These are phyloP conservation scores for Kodamaea fukazawae DNA, from an alignment of 805 yeast species.

Conservation along the genomic window DNA sequence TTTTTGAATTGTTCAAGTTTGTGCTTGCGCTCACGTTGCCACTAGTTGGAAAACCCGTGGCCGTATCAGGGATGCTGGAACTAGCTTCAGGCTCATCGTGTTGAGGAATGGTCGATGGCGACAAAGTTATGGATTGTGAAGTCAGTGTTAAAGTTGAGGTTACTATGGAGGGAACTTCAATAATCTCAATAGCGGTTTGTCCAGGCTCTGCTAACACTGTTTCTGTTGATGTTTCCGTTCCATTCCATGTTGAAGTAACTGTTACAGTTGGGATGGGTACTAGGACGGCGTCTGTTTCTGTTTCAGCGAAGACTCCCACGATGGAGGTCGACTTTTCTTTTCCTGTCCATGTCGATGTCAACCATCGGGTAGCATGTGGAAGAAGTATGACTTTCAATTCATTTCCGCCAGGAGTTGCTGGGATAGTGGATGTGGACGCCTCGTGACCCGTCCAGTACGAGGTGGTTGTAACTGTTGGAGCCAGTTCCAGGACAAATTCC, in stretches of 20 bases:
- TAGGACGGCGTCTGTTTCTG: constrained; percentile 11
- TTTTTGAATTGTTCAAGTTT: too few relatives aligned
- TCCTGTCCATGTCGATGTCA: constrained; percentile 13
- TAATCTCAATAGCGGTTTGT: constrained; percentile 5
- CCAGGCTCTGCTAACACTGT: constrained; percentile 14
- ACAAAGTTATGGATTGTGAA: too few relatives aligned
- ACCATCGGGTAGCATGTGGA: constrained; percentile 8
- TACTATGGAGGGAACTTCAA: constrained; percentile 7
- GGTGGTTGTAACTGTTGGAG: too few relatives aligned
- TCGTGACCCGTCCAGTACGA: constrained; percentile 8
- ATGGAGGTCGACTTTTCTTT: constrained; percentile 13
- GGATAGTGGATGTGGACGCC: constrained; percentile 9
- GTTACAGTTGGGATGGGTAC: constrained; percentile 10
- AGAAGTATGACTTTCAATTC: constrained; percentile 18
- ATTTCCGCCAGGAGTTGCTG: constrained; percentile 16
- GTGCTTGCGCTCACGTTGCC: too few relatives aligned
- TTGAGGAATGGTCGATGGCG: too few relatives aligned
- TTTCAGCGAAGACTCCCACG: constrained; percentile 8
- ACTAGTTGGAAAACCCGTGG: too few relatives aligned
- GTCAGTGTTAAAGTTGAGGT: neutral
- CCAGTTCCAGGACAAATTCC: too few relatives aligned
- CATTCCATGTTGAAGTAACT: constrained; percentile 7
- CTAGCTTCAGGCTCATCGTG: too few relatives aligned
- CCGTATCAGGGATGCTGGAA: too few relatives aligned
- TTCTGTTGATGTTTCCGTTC: constrained; percentile 21